Evolutionary conservation across 1,139 yeast genomes (phyloP), one percentile per base, ranked within the genome.

Genomic region (Eremothecium gossypii): DNA sequence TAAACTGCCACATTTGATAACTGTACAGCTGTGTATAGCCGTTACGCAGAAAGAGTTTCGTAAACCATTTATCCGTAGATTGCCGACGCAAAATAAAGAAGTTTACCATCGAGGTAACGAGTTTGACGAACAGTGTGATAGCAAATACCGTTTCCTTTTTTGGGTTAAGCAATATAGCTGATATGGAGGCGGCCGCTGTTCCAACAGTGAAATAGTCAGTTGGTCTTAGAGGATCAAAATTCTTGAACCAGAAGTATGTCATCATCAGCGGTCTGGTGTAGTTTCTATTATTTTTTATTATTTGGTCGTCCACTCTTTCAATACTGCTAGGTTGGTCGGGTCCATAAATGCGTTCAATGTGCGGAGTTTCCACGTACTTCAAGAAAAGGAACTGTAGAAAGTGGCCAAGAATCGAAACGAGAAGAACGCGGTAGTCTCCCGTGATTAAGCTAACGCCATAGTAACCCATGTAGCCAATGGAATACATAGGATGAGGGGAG

Each of bases 401-500:
- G 62, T 85, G 95, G 5, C 94, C 95, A 47, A 78, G 65, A 14
- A 84, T 66, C 1, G 95, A 84, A 30, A 83, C 82, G 27, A 74
- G 66, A 49, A 85, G 71, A 7, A 85, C 79, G 10, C 83, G 73
- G 54, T 84, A 83, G 29, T 87, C 80, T 48, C 84, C 81, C 2
- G 91, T 73, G 54, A 85, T 80, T 47, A 85, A 66, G 1, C 91
- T 87, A 57, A 83, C 76, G 1, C 95, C 95, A 57, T 85, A 85
- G 64, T 83, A 85, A 1, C 95, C 95, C 42, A 85, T 76, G 60
- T 85, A 85, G 6, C 95, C 95, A 42, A 86, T 82, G 0, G 95
- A 83, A 61, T 85, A 85, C 95, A 85, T 85, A 43, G 95, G 95
- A 60, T 85, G 95, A 33, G 95, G 95, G 10, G 91, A 86, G 74